phyloP scores from a whole-genome alignment of 257 asterid species.

The Petunia axillaris region DNA sequence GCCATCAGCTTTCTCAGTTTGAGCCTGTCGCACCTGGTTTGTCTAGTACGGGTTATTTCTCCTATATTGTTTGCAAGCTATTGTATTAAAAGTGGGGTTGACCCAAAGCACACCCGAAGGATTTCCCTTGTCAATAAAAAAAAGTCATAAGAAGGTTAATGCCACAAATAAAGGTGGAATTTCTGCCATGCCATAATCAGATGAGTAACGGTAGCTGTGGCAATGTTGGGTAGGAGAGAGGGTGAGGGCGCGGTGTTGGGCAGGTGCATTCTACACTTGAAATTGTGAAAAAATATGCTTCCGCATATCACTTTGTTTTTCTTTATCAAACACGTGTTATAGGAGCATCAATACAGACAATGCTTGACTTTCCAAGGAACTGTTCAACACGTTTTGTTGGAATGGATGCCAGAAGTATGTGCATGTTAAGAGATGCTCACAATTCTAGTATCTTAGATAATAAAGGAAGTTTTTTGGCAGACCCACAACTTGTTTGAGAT shows the following conservation, averaged over 20 bases:
- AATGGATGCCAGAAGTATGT: background rate
- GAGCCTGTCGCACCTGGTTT: no score
- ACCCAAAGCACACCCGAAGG: no score
- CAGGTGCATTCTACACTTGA: background rate
- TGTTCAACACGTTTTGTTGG: background rate
- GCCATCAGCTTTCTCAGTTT: no score
- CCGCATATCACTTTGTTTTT: background rate
- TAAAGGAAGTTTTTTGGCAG: background rate
- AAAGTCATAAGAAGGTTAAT: background rate
- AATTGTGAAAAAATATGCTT: background rate
- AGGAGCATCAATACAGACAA: background rate
- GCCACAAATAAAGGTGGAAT: background rate
- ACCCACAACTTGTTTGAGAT: background rate
- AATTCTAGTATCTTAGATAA: background rate
- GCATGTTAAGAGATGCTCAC: background rate
- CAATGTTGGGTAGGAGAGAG: background rate
- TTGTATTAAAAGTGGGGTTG: no score
- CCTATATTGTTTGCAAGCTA: no score
- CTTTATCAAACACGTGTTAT: background rate
- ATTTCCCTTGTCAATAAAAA: no score
- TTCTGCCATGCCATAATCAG: background rate
- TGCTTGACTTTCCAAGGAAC: background rate
- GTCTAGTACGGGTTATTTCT: no score
- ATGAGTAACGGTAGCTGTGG: constrained; percentile 8
- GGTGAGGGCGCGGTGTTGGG: background rate